Evolutionary conservation across 129 eudicot genomes (phyloP), one percentile per base, ranked within the genome.

Genomic region (Rutidosis leptorrhynchoides): DNA sequence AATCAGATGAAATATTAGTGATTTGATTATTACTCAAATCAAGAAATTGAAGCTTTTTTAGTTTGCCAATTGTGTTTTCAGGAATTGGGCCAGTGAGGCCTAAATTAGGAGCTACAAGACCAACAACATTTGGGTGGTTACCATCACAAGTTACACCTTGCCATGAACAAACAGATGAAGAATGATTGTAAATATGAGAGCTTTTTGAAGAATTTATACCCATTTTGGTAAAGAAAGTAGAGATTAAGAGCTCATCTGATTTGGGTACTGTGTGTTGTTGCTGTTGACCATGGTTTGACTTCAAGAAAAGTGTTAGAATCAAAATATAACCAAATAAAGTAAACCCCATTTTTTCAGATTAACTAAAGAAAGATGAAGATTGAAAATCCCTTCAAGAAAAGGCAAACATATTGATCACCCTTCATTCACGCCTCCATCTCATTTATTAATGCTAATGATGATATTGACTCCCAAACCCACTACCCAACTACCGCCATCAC

Each of bases 11-110:
- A 74, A 90, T 73, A 52, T 45, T 78, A 69, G 80, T 80, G 26
- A 90, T 86, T 58, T 73, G 71, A 54, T 90, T 90, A 26, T 64
- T 86, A 80, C 85, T 90, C 40, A 90, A 74, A 84, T 90, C 97
- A 83, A 90, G 82, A 74, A 61, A 68, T 65, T 86, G 76, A 64
- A 90, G 88, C 60, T 86, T 80, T 75, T 26, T 67, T 43, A 90
- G 83, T 58, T 90, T 90, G 62, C 85, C 95, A 80, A 90, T 79
- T 62, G 97, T 79, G 80, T 71, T 77, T 51, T 90, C 97, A 58
- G 97, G 90, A 25, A 90, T 76, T 3, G 71, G 76, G 35, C 97
- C 97, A 65, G 78, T 83, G 20, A 90, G 74, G 14, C 88, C 90
- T 65, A 86, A 73, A 74, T 80, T 78, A 66, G 86, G 74, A 45